phyloP scores from a whole-genome alignment of 768 basidiomycete species.

The Dictyophora rubrovolvata region DNA sequence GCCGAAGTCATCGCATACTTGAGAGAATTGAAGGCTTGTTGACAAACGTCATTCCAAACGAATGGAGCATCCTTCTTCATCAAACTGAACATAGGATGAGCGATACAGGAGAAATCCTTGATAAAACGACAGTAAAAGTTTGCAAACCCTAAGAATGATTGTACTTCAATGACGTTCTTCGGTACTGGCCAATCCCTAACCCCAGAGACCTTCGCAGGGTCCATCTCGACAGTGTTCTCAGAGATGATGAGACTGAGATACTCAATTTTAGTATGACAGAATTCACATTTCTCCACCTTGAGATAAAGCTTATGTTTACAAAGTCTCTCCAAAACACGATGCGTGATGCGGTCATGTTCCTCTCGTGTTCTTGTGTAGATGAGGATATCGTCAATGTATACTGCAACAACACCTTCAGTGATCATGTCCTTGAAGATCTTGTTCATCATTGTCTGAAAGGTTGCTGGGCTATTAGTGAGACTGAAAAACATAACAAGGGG shows the following conservation, averaged over 20 bases:
- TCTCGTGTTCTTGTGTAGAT: constrained; percentile 16
- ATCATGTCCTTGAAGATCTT: constrained; percentile 22
- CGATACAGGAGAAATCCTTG: constrained; percentile 18
- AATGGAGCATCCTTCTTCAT: constrained; percentile 12
- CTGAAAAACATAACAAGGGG: constrained; percentile 24
- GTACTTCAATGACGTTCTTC: constrained; percentile 18
- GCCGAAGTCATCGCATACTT: constrained; percentile 16
- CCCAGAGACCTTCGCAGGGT: background rate
- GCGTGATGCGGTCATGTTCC: constrained; percentile 5
- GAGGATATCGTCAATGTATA: constrained; percentile 38
- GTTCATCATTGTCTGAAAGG: constrained; percentile 20
- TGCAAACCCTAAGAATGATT: constrained; percentile 33
- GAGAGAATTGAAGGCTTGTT: background rate
- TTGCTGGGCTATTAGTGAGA: constrained; percentile 10
- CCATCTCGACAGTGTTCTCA: background rate
- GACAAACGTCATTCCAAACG: background rate
- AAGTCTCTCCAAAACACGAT: background rate
- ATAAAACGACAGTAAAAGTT: constrained; percentile 39
- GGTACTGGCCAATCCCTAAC: background rate
- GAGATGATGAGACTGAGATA: background rate
- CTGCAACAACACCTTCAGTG: constrained; percentile 23
- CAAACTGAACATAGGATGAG: constrained; percentile 11
- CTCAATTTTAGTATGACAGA: background rate
- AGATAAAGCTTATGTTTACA: background rate
- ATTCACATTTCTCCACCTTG: background rate